A percentile compares a stretch with the other conserved stretches of the same genome.
Evolutionary conservation across 768 basidiomycete genomes (phyloP).

Genomic region (Hypholoma sublateritium): DNA sequence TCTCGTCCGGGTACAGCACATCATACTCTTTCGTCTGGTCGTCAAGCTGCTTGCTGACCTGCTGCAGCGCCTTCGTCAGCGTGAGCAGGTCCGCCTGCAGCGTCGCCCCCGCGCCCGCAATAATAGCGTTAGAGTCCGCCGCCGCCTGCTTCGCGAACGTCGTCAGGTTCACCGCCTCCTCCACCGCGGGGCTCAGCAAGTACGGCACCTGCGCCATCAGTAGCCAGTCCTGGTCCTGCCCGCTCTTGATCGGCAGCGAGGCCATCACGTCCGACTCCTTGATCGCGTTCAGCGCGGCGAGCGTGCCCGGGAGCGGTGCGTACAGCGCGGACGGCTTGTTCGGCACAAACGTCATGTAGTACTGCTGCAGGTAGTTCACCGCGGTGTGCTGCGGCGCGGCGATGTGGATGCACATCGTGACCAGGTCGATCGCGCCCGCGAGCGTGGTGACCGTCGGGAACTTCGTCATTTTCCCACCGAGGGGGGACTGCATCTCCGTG

Average conservation of each 20-base stretch:
- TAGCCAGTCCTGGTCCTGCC: slow-evolving; percentile 24
- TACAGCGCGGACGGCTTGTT: slow-evolving; percentile 29
- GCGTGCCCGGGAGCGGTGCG: slow-evolving; percentile 20
- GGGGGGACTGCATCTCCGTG: slow-evolving; percentile 20
- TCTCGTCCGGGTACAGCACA: slow-evolving; percentile 25
- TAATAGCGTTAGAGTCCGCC: slow-evolving; percentile 6
- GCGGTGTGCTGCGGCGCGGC: slow-evolving; percentile 32
- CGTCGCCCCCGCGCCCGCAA: slow-evolving; percentile 23
- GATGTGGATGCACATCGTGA: slow-evolving; percentile 33
- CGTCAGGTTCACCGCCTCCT: slow-evolving; percentile 24
- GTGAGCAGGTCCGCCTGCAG: slow-evolving; percentile 18
- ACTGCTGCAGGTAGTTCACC: slow-evolving; percentile 34
- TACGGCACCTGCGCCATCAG: slow-evolving; percentile 29
- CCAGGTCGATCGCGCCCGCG: slow-evolving; percentile 25
- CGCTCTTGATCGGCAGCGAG: slow-evolving; percentile 23
- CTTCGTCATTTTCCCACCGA: slow-evolving; percentile 20
- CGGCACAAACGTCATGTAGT: slow-evolving; percentile 31
- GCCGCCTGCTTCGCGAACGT: slow-evolving; percentile 21
- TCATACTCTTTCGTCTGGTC: slow-evolving; percentile 28
- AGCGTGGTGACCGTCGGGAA: slow-evolving; percentile 27
- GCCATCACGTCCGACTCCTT: slow-evolving; percentile 19
- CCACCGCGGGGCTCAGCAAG: slow-evolving; percentile 24
- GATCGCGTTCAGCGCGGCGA: slow-evolving; percentile 18
- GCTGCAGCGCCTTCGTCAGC: slow-evolving; percentile 14
- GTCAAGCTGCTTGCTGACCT: slow-evolving; percentile 23